phyloP scores from a whole-genome alignment of 208 protist genomes.

The Leishmania braziliensis region DNA sequence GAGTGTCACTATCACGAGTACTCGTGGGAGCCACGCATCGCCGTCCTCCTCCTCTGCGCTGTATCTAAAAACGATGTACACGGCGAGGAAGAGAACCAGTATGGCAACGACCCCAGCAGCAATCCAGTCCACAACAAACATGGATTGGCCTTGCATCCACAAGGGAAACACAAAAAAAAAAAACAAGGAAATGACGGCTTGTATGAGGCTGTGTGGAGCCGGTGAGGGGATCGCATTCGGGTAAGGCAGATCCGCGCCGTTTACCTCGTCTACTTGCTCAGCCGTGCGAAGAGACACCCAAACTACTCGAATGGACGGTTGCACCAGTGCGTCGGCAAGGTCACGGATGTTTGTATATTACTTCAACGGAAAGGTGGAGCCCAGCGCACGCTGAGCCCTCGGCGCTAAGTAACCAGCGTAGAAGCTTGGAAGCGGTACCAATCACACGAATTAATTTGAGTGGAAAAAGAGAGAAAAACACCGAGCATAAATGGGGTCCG shows the following conservation, averaged over 20 bases:
- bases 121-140: slow-evolving; percentile 44
- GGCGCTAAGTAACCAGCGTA: not conserved
- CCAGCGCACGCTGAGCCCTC: not conserved
- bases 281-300: not conserved
- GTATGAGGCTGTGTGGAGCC: not conserved
- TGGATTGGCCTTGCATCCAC: not conserved
- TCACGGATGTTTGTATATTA: not conserved
- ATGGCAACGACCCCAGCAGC: slow-evolving; percentile 54
- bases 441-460: not conserved
- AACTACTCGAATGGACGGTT: not conserved
- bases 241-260: not conserved
- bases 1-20: slow-evolving; percentile 50
- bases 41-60: slow-evolving; percentile 63
- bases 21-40: slow-evolving; percentile 54
- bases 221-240: not conserved
- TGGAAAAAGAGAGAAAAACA: not conserved
- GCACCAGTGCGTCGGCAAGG: not conserved
- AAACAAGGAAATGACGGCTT: not conserved
- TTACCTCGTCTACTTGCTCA: not conserved
- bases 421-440: not conserved
- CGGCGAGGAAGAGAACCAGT: slow-evolving; percentile 46
- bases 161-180: slow-evolving; percentile 10
- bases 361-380: not conserved
- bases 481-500: not conserved
- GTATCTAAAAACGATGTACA: slow-evolving; percentile 62